phyloP scores from a whole-genome alignment of 225 moss, liverwort and hornwort species.

The Climacium dendroides region DNA sequence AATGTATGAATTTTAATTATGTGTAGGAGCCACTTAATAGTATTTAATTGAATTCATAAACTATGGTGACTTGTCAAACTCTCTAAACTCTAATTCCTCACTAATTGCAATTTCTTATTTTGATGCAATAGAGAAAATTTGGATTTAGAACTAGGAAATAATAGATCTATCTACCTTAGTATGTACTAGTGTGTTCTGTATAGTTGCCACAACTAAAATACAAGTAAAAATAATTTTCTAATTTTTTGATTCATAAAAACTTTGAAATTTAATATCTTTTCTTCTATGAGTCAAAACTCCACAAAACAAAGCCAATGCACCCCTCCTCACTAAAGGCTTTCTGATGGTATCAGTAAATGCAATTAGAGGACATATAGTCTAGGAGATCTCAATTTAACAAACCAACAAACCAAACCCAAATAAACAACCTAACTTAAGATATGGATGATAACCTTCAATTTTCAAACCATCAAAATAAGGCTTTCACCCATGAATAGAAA shows the following conservation, averaged over 20 bases:
- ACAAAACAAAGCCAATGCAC: too few relatives aligned
- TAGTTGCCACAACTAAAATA: too few relatives aligned
- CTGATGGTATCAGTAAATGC: fast-evolving
- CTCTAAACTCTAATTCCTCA: background rate
- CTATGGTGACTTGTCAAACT: background rate
- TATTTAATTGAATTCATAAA: background rate
- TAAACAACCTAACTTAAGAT: too few relatives aligned
- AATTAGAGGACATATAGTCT: too few relatives aligned
- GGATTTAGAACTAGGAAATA: fast-evolving
- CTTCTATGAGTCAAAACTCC: too few relatives aligned
- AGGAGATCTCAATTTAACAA: too few relatives aligned
- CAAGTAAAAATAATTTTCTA: too few relatives aligned
- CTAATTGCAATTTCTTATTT: background rate
- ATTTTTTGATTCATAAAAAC: too few relatives aligned
- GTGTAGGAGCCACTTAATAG: fast-evolving
- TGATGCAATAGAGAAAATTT: background rate
- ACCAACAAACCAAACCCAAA: too few relatives aligned
- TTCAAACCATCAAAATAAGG: background rate
- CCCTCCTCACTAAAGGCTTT: too few relatives aligned
- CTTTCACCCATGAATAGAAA: background rate
- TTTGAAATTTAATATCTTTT: too few relatives aligned
- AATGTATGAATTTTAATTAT: background rate
- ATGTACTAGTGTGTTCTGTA: background rate
- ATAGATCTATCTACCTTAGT: background rate
- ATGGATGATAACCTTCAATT: background rate